Percentiles rank a stretch among this genome's conserved stretches.
Evolutionary conservation across 371 early-diverging fungal genomes (phyloP).

Genomic region (Apophysomyces variabilis): DNA sequence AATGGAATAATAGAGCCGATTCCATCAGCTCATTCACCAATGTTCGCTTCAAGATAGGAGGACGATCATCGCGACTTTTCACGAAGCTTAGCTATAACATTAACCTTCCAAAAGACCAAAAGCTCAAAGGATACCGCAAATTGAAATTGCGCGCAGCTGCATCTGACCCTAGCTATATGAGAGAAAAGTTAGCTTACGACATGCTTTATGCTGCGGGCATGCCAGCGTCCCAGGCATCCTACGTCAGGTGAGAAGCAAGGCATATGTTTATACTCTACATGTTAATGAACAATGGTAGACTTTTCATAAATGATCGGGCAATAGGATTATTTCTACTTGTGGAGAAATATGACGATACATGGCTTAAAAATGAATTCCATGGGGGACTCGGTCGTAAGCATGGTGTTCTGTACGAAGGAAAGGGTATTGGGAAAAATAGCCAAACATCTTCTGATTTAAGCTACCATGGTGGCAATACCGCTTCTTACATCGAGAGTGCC

Average conservation of each 20-base stretch:
- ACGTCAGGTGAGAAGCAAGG: constrained; percentile 30
- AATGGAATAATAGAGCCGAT: background rate
- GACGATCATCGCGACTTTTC: constrained; percentile 27
- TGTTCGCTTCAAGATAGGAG: constrained; percentile 29
- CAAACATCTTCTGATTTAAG: constrained; percentile 27
- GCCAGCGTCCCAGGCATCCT: constrained; percentile 44
- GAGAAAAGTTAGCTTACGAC: constrained; percentile 47
- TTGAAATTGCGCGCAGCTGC: constrained; percentile 54
- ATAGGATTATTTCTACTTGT: constrained; percentile 35
- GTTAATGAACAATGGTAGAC: constrained; percentile 18
- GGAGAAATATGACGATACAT: constrained; percentile 38
- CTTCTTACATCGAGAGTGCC: constrained; percentile 18
- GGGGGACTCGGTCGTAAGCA: constrained; percentile 15
- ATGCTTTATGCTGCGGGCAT: constrained; percentile 46
- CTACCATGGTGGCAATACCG: constrained; percentile 26
- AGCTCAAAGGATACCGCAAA: constrained; percentile 45
- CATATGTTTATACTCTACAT: background rate
- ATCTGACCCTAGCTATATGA: constrained; percentile 46
- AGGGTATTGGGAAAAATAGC: constrained; percentile 16
- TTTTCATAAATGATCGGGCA: constrained; percentile 34
- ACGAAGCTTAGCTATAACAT: constrained; percentile 29
- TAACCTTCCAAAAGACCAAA: constrained; percentile 17
- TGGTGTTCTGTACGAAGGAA: constrained; percentile 34
- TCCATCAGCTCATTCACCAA: constrained; percentile 15
- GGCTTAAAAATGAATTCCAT: constrained; percentile 36